A percentile compares a stretch with the other conserved stretches of the same genome.
phyloP scores from a whole-genome alignment of 768 basidiomycete genomes.

The Suillus tomentosus region DNA sequence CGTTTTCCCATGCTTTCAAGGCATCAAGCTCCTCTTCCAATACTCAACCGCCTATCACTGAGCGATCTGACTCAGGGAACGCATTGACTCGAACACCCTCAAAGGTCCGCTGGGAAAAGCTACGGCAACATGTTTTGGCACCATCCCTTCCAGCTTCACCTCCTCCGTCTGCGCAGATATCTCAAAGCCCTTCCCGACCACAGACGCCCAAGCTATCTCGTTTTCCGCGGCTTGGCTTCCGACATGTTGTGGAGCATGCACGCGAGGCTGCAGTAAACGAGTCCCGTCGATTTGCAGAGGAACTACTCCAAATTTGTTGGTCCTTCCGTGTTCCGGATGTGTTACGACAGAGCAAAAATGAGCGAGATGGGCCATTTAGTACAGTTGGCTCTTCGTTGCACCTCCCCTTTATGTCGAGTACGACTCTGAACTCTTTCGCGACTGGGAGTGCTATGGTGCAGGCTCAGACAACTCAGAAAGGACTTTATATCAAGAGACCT shows the following conservation, averaged over 20 bases:
- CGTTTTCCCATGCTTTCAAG: slow-evolving; percentile 13
- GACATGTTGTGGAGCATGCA: slow-evolving; percentile 66
- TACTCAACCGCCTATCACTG: background rate
- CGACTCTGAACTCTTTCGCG: slow-evolving; percentile 25
- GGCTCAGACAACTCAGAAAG: slow-evolving; percentile 28
- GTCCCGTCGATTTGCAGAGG: slow-evolving; percentile 51
- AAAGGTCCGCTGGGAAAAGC: slow-evolving; percentile 50
- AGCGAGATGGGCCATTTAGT: slow-evolving; percentile 32
- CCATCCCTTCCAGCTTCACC: slow-evolving; percentile 25
- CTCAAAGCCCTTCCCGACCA: slow-evolving; percentile 19
- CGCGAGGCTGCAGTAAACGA: slow-evolving; percentile 53
- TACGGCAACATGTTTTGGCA: slow-evolving; percentile 56
- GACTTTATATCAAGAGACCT: slow-evolving; percentile 44
- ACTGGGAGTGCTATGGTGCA: slow-evolving; percentile 25
- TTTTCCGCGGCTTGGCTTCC: slow-evolving; percentile 53
- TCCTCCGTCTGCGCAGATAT: slow-evolving; percentile 14
- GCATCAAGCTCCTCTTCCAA: slow-evolving; percentile 8
- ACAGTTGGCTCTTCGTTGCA: slow-evolving; percentile 40
- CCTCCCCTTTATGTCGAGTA: slow-evolving; percentile 44
- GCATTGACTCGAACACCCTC: slow-evolving; percentile 33
- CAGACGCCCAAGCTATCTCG: slow-evolving; percentile 53
- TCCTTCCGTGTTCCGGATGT: slow-evolving; percentile 49
- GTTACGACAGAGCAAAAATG: slow-evolving; percentile 21
- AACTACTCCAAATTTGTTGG: slow-evolving; percentile 58
- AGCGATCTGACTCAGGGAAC: slow-evolving; percentile 6